Conservation (phyloP, 768 basidiomycete species). For the Nevesoporus exiguus region DNA sequence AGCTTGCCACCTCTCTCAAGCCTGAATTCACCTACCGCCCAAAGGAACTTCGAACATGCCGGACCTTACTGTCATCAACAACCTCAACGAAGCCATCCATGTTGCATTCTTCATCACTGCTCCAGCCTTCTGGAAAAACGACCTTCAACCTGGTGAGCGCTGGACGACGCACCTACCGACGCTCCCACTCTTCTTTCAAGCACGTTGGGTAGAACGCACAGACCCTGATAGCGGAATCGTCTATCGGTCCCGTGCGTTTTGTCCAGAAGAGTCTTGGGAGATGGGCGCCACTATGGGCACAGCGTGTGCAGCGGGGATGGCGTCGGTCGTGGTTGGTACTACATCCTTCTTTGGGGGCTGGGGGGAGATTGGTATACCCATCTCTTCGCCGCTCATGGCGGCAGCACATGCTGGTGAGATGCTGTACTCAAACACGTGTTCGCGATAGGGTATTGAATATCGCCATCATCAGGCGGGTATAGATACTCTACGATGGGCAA, state of each 20-base stretch:
- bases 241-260: constrained; percentile 14
- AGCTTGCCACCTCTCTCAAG: not conserved
- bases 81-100: constrained; percentile 19
- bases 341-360: constrained; percentile 2
- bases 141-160: constrained; percentile 15
- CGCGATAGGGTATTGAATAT: not conserved
- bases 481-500: constrained; percentile 5
- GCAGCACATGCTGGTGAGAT: constrained; percentile 12
- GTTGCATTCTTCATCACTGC: constrained; percentile 19
- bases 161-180: constrained; percentile 16
- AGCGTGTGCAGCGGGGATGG: constrained; percentile 19
- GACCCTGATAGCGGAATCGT: constrained; percentile 8
- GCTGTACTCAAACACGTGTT: not conserved
- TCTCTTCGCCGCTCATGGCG: constrained; percentile 12
- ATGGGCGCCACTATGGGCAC: constrained; percentile 15
- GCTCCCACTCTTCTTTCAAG: constrained; percentile 13
- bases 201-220: constrained; percentile 9
- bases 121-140: constrained; percentile 13
- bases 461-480: constrained; percentile 1
- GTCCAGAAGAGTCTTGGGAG: constrained; percentile 16
- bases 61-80: constrained; percentile 18
- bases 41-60: constrained; percentile 9
- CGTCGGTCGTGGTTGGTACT: constrained; percentile 15
- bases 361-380: not conserved
- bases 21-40: not conserved